These are phyloP conservation scores for Coemansia sp. DNA, from an alignment of 192 early-diverging fungal species.

Conservation along the genomic window DNA sequence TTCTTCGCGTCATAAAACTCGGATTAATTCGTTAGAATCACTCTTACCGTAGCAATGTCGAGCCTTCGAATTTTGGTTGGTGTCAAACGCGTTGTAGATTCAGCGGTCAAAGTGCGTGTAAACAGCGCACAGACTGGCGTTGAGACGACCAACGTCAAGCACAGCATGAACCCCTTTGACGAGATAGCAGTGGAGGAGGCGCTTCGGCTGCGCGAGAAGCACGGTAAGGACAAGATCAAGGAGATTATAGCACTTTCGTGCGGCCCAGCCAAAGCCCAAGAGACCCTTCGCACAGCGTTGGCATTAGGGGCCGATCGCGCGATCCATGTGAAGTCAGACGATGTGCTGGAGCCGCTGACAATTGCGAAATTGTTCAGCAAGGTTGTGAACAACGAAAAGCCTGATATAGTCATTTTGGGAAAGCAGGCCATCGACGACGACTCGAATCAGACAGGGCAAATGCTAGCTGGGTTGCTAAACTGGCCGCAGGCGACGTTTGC, in stretches of 20 bases:
- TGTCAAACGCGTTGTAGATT: slow-evolving; percentile 97
- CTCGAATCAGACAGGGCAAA: slow-evolving; percentile 95
- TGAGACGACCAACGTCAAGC: slow-evolving; percentile 91
- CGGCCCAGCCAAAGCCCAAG: slow-evolving; percentile 85
- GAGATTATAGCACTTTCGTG: slow-evolving; percentile 89
- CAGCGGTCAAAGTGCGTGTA: slow-evolving; percentile 97
- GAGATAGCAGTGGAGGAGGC: slow-evolving; percentile 99
- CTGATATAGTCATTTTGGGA: slow-evolving; percentile 91
- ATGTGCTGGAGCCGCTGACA: slow-evolving; percentile 77
- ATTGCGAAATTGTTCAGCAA: slow-evolving; percentile 95
- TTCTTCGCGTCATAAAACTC: background rate
- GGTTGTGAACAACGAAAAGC: slow-evolving; percentile 84
- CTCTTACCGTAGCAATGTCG: slow-evolving; percentile 26
- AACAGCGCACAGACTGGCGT: slow-evolving; percentile 82
- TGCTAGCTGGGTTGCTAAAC: slow-evolving; percentile 92
- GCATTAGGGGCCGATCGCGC: slow-evolving; percentile 98
- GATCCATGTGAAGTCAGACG: slow-evolving; percentile 85
- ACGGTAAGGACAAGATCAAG: slow-evolving; percentile 58
- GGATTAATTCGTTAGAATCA: background rate
- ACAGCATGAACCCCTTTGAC: slow-evolving; percentile 99
- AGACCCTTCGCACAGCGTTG: slow-evolving; percentile 91
- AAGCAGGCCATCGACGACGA: slow-evolving; percentile 99
- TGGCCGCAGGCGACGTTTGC: slow-evolving; percentile 99
- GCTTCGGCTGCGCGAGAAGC: slow-evolving; percentile 85
- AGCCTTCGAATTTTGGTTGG: slow-evolving; percentile 82